These are phyloP conservation scores for Calendula officinalis DNA, from an alignment of 129 eudicot genomes.

Conservation along the genomic window DNA sequence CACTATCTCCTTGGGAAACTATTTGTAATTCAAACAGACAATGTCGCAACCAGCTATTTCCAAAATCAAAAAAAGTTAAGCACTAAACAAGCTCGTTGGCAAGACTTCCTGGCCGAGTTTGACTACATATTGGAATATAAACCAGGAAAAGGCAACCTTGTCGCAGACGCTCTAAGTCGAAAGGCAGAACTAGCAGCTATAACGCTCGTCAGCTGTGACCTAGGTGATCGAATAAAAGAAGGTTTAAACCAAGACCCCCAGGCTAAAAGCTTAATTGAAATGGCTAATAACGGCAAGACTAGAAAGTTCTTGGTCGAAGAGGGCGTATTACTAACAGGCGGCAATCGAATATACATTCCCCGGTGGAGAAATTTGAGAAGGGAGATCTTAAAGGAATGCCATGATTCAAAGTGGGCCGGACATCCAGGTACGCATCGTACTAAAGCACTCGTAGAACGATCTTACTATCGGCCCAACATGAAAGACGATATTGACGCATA, in stretches of 20 bases:
- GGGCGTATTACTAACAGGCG: neutral
- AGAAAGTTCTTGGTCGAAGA: neutral
- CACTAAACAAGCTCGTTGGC: slow-evolving; percentile 16
- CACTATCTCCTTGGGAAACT: slow-evolving; percentile 13
- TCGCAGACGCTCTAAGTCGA: slow-evolving; percentile 19
- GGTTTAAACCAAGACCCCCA: neutral
- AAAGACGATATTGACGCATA: neutral
- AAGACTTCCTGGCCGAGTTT: slow-evolving; percentile 5
- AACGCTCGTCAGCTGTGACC: neutral
- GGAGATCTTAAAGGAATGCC: neutral
- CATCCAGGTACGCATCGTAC: neutral
- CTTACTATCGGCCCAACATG: neutral
- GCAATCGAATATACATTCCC: neutral
- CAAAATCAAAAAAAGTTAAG: neutral
- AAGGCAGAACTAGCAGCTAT: neutral
- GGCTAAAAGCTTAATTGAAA: neutral
- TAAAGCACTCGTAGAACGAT: neutral
- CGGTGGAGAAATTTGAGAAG: neutral
- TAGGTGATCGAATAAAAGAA: neutral
- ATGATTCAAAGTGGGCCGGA: slow-evolving; percentile 1
- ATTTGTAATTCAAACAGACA: slow-evolving; percentile 10
- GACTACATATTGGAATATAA: slow-evolving; percentile 14
- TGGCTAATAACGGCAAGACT: neutral
- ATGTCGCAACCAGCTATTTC: slow-evolving; percentile 19
- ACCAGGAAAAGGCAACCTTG: slow-evolving; percentile 1